Conservation (phyloP, 2,329 filamentous ascomycete species). For the Madurella fahalii region DNA sequence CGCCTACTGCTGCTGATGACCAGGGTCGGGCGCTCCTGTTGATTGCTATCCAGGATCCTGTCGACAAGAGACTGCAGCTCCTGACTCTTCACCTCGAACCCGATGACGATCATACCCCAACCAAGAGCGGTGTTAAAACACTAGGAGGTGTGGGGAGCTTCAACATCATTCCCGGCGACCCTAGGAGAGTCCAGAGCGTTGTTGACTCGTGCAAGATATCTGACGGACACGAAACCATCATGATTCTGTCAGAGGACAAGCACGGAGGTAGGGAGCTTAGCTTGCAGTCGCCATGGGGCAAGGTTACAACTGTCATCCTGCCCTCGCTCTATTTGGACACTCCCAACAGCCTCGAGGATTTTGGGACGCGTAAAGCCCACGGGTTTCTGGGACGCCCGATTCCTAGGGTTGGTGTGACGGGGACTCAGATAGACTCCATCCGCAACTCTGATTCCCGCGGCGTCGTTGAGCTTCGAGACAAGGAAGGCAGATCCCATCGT, state of each 20-base stretch:
- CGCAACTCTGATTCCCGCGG: slow-evolving; percentile 57
- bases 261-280: slow-evolving; percentile 64
- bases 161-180: slow-evolving; percentile 45
- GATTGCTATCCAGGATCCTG: slow-evolving; percentile 66
- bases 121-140: slow-evolving; percentile 25
- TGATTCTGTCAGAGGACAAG: slow-evolving; percentile 64
- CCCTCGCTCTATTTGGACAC: slow-evolving; percentile 59
- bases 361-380: slow-evolving; percentile 44
- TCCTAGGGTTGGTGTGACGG: slow-evolving; percentile 43
- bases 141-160: slow-evolving; percentile 34
- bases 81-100: slow-evolving; percentile 58
- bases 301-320: slow-evolving; percentile 61
- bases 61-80: slow-evolving; percentile 64
- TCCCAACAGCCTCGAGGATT: slow-evolving; percentile 54
- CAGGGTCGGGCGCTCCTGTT: slow-evolving; percentile 53
- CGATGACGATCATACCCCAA: slow-evolving; percentile 31
- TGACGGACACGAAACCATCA: slow-evolving; percentile 63
- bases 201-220: slow-evolving; percentile 68
- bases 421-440: slow-evolving; percentile 49
- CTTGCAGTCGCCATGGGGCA: slow-evolving; percentile 72
- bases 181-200: slow-evolving; percentile 61
- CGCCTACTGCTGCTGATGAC: slow-evolving; percentile 51
- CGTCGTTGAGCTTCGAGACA: slow-evolving; percentile 62
- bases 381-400: slow-evolving; percentile 47
- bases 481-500: slow-evolving; percentile 59